Conservation (phyloP, 371 early-diverging fungal genomes). For the Batkoa obscura region DNA sequence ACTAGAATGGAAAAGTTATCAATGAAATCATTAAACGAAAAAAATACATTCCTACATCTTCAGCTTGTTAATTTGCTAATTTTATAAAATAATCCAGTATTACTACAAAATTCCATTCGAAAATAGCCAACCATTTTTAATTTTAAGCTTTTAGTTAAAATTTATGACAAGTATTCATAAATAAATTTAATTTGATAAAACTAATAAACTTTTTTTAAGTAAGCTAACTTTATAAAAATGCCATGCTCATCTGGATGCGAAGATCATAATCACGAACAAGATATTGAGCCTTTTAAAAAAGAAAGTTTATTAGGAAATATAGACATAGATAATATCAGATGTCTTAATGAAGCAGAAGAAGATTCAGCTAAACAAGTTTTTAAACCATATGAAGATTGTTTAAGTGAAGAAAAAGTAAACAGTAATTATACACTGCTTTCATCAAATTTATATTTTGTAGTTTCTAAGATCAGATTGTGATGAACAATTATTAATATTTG, state of each 20-base stretch:
- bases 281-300: slow-evolving; percentile 44
- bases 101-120: no score
- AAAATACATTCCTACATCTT: no score
- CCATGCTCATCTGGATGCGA: not conserved
- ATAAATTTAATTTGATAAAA: no score
- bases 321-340: slow-evolving; percentile 53
- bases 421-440: not conserved
- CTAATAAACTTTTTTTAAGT: no score
- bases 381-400: slow-evolving; percentile 66
- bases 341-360: slow-evolving; percentile 56
- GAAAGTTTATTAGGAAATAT: slow-evolving; percentile 63
- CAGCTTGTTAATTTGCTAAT: no score
- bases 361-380: slow-evolving; percentile 55
- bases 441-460: slow-evolving; percentile 13
- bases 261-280: slow-evolving; percentile 63
- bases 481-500: slow-evolving; percentile 67
- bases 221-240: no score
- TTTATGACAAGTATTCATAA: no score
- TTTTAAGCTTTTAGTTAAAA: no score
- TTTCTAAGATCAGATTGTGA: slow-evolving; percentile 72
- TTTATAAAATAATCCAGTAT: no score
- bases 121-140: no score
- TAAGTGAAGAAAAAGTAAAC: slow-evolving; percentile 39
- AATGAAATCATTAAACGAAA: no score
- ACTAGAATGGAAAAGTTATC: no score